A percentile compares a stretch with the other conserved stretches of the same genome.
Evolutionary conservation across 164 flowering plant species (phyloP).

Genomic region (Umbilicus rupestris): DNA sequence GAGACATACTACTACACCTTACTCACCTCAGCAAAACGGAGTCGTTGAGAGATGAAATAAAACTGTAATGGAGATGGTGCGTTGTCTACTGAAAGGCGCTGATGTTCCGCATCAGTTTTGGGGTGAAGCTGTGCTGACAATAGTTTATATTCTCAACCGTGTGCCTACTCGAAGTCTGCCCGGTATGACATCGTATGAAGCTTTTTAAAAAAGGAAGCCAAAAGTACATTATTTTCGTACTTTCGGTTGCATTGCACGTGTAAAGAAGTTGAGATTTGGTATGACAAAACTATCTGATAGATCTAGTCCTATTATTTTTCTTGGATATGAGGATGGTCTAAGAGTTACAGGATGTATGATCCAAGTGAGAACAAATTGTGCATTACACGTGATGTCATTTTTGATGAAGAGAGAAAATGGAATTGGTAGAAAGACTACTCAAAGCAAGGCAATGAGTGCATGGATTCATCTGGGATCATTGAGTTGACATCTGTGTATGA

Average conservation of each 20-base stretch:
- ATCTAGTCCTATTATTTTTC: too few species aligned
- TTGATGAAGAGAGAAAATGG: too few species aligned
- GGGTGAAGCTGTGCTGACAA: slow-evolving; percentile 11
- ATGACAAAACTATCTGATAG: slow-evolving; percentile 10
- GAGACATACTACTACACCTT: background rate
- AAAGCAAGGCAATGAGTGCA: too few species aligned
- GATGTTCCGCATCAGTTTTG: slow-evolving; percentile 11
- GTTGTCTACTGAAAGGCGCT: slow-evolving; percentile 4
- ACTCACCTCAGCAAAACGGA: slow-evolving; percentile 15
- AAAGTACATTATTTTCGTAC: slow-evolving; percentile 9
- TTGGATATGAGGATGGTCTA: too few species aligned
- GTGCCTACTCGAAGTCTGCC: background rate
- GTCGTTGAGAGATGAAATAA: slow-evolving; percentile 8
- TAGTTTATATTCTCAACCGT: slow-evolving; percentile 10
- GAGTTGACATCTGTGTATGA: too few species aligned
- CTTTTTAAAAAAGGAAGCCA: background rate
- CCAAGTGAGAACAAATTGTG: too few species aligned
- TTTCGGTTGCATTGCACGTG: slow-evolving; percentile 11
- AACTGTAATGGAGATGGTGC: slow-evolving; percentile 8
- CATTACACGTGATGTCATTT: too few species aligned
- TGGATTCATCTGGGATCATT: too few species aligned
- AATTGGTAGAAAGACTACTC: too few species aligned
- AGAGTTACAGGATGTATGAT: too few species aligned
- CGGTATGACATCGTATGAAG: background rate
- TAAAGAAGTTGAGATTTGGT: slow-evolving; percentile 10